phyloP scores from a whole-genome alignment of 164 flowering plant genomes.

The Liquidambar formosana region DNA sequence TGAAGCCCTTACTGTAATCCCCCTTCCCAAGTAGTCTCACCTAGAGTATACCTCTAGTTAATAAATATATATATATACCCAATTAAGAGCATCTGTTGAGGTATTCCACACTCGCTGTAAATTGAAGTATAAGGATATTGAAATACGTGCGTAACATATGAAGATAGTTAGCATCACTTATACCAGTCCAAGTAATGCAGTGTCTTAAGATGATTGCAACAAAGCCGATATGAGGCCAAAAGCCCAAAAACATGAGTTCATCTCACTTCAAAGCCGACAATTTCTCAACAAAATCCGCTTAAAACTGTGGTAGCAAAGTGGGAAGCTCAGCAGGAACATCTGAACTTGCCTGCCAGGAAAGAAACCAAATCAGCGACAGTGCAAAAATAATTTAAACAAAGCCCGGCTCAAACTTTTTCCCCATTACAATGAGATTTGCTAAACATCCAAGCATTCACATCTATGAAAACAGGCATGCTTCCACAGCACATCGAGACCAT shows the following conservation, averaged over 20 bases:
- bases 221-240: background rate
- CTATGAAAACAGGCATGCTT: too few relatives aligned
- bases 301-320: constrained; percentile 54
- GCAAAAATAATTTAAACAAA: background rate
- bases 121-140: too few relatives aligned
- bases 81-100: too few relatives aligned
- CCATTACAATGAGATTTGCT: background rate
- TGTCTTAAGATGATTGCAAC: background rate
- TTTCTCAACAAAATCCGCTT: background rate
- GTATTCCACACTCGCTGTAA: too few relatives aligned
- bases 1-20: too few relatives aligned
- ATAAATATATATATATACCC: too few relatives aligned
- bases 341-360: constrained; percentile 52
- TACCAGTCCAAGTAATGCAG: too few relatives aligned
- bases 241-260: background rate
- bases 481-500: too few relatives aligned
- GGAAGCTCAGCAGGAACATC: constrained; percentile 42
- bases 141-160: too few relatives aligned
- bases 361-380: background rate
- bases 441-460: background rate
- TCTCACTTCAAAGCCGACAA: background rate
- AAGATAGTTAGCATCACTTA: too few relatives aligned
- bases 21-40: too few relatives aligned
- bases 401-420: background rate
- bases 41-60: too few relatives aligned